Base-by-base conservation (phyloP, 306 rosid genomes). In the Quercus robur region DNA sequence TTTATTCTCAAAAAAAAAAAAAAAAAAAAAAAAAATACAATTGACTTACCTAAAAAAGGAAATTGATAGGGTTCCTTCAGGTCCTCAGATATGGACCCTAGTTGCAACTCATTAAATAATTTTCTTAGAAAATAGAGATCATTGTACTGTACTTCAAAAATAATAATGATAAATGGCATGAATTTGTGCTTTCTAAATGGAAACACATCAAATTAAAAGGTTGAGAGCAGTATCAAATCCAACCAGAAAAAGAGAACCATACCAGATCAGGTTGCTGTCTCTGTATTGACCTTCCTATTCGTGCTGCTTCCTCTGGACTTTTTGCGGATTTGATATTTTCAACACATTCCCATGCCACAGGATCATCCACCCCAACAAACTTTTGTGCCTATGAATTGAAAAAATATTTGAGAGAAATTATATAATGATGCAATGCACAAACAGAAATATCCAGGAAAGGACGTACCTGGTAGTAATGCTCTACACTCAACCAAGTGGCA, bases 221-320 rank as follows among this genome's bases (percentile, higher is more conserved):
- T 13, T 77, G 56, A 77, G 6, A 28, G 21, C 23, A 67, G 66
- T 68, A 25, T 3, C 15, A 79, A 71, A 51, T 55, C 73, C 18
- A 77, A 80, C 8, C 38, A 66, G 25, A 12, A 62, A 59, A 56
- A 57, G 13, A 28, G 73, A 70, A 79, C n/a, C 33, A 77, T 89
- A 95, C 97, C 93, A 93, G 86, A 82, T 86, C 73, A 54, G 94
- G 94, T 30, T 26, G 91, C 75, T 81, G 83, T 89, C 86, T 91
- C 90, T 91, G 99, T 88, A 86, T 89, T 83, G 89, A 90, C 86
- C 98, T 89, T 84, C 94, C 97, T 56, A 86, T 80, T 57, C 86
- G 86, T 51, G 98, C 94, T 52, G 97, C 99, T 82, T 95, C 98
- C 85, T 95, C 99, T 1, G 97, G 97, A 91, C 97, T 87, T 85